Conservation (phyloP, 2,329 filamentous ascomycete genomes). For the Endocalyx cinctus region DNA sequence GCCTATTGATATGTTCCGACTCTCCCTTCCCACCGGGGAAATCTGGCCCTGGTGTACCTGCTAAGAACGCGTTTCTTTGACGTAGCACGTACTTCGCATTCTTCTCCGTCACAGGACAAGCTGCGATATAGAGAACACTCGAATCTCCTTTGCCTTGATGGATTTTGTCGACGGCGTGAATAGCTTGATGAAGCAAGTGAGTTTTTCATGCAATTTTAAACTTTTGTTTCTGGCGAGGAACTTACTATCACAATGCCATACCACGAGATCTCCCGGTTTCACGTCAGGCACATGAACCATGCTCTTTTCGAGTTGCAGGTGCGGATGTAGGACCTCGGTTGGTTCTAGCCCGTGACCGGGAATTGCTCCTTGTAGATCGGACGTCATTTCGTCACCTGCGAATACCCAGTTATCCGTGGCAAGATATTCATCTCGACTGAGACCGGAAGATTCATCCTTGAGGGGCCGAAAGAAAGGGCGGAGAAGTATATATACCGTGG, state of each 20-base stretch:
- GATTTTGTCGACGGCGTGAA: conserved; percentile 78
- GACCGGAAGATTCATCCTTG: conserved; percentile 30
- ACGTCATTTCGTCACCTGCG: conserved; percentile 41
- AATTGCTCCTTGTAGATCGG: conserved; percentile 64
- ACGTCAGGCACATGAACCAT: conserved; percentile 71
- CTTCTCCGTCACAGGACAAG: conserved; percentile 71
- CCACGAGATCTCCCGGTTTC: conserved; percentile 69
- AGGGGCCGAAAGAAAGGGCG: conserved; percentile 73
- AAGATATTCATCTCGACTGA: conserved; percentile 39
- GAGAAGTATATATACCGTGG: conserved; percentile 76
- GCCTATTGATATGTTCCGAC: conserved; percentile 44
- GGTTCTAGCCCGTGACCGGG: conserved; percentile 69
- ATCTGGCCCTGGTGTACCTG: conserved; percentile 64
- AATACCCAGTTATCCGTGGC: conserved; percentile 58
- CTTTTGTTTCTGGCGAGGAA: too few relatives aligned
- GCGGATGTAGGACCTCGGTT: conserved; percentile 59
- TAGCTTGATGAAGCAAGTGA: conserved; percentile 31
- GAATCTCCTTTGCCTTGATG: conserved; percentile 71
- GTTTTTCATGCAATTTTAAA: too few relatives aligned
- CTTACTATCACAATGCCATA: conserved; percentile 76
- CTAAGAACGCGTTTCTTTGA: conserved; percentile 67
- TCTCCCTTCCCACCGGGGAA: conserved; percentile 71
- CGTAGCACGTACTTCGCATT: conserved; percentile 68
- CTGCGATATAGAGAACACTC: conserved; percentile 84
- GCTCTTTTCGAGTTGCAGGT: conserved; percentile 59